phyloP scores from a whole-genome alignment of 495 filamentous ascomycete genomes.

The Staphylotrichum tortipilum region DNA sequence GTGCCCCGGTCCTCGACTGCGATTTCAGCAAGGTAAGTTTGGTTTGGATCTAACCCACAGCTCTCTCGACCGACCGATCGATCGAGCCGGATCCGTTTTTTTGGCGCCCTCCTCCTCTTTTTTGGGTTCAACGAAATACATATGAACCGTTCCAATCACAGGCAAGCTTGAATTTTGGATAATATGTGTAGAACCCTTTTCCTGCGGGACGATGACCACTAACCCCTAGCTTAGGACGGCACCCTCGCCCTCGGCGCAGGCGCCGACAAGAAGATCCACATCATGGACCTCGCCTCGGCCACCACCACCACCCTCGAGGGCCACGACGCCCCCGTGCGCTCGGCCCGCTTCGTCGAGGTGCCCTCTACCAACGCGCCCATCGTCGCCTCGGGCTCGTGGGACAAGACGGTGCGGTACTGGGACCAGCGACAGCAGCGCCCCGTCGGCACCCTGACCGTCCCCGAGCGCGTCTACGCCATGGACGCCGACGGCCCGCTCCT shows the following conservation, averaged over 20 bases:
- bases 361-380: slow-evolving; percentile 47
- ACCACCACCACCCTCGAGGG: slow-evolving; percentile 56
- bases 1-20: slow-evolving; percentile 67
- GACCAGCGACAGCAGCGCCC: slow-evolving; percentile 58
- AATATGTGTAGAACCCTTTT: too few relatives aligned
- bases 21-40: slow-evolving; percentile 73
- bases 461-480: slow-evolving; percentile 81
- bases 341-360: slow-evolving; percentile 59
- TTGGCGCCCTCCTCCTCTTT: too few relatives aligned
- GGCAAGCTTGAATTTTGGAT: slow-evolving; percentile 8
- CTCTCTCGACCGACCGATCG: slow-evolving; percentile 9
- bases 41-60: slow-evolving; percentile 10
- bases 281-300: slow-evolving; percentile 59
- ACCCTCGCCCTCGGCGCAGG: slow-evolving; percentile 62
- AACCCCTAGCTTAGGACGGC: slow-evolving; percentile 33
- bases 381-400: slow-evolving; percentile 80
- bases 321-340: slow-evolving; percentile 65
- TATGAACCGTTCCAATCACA: slow-evolving; percentile 19
- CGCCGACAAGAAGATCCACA: slow-evolving; percentile 66
- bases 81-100: slow-evolving; percentile 2
- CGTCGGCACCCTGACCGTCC: slow-evolving; percentile 55
- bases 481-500: slow-evolving; percentile 72
- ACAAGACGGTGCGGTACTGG: slow-evolving; percentile 88
- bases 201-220: background rate
- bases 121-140: slow-evolving; percentile 4